These are phyloP conservation scores for Botryotinia convoluta DNA, from an alignment of 2,329 filamentous ascomycete genomes.

Conservation along the genomic window DNA sequence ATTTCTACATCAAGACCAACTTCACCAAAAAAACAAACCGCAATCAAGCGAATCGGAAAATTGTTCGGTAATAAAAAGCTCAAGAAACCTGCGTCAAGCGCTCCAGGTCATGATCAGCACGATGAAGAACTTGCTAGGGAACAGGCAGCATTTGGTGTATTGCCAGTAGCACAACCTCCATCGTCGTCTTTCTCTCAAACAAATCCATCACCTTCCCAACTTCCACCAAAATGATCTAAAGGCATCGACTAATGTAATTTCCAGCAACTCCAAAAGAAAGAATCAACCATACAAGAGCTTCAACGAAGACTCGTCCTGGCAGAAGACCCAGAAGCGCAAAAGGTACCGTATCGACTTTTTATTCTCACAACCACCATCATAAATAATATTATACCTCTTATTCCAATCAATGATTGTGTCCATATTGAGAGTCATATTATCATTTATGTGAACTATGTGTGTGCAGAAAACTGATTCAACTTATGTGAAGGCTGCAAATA, in stretches of 20 bases:
- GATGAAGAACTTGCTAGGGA: slow-evolving; percentile 13
- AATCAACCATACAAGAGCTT: slow-evolving; percentile 33
- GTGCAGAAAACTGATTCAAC: slow-evolving; percentile 21
- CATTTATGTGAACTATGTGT: slow-evolving; percentile 19
- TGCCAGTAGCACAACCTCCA: slow-evolving; percentile 17
- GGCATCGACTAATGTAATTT: slow-evolving; percentile 28
- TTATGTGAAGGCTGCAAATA: slow-evolving; percentile 33
- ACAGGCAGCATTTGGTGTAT: slow-evolving; percentile 11
- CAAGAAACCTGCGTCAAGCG: neutral
- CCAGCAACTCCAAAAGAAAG: slow-evolving; percentile 35
- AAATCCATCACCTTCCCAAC: slow-evolving; percentile 4
- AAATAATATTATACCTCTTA: slow-evolving; percentile 5
- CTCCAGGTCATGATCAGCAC: neutral
- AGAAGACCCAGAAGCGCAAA: slow-evolving; percentile 32
- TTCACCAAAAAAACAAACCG: slow-evolving; percentile 14
- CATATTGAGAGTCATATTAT: slow-evolving; percentile 6
- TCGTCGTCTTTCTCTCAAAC: neutral
- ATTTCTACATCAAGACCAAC: slow-evolving; percentile 4
- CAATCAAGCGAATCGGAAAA: slow-evolving; percentile 10
- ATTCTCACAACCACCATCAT: slow-evolving; percentile 21
- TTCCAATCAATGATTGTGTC: slow-evolving; percentile 16
- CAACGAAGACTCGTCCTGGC: slow-evolving; percentile 34
- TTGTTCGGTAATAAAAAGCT: neutral
- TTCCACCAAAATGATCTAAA: neutral
- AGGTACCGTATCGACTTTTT: slow-evolving; percentile 33